These are phyloP conservation scores for Trichoderma endophyticum DNA, from an alignment of 2,329 filamentous ascomycete species.

Conservation along the genomic window DNA sequence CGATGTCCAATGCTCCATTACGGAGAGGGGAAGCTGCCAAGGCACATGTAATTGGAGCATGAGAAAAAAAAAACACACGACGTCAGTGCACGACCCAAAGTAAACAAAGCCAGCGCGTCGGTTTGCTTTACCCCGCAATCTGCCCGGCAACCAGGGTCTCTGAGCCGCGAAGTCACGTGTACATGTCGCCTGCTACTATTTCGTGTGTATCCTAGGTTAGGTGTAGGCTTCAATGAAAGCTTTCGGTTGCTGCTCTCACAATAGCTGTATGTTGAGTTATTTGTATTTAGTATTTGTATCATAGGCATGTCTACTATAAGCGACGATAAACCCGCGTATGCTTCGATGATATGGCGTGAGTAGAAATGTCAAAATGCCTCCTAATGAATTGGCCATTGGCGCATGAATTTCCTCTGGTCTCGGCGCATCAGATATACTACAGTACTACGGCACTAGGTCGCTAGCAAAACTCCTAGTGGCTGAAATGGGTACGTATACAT, in stretches of 20 bases:
- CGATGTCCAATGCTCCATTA: constrained; percentile 4
- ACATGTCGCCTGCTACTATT: too few species aligned
- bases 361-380: not conserved
- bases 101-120: constrained; percentile 26
- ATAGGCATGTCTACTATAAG: not conserved
- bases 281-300: not conserved
- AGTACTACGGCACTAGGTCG: not conserved
- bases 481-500: not conserved
- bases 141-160: constrained; percentile 20
- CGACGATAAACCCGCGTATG: not conserved
- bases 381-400: not conserved
- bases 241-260: not conserved
- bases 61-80: not conserved
- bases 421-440: not conserved
- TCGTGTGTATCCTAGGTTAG: not conserved
- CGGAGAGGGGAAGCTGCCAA: not conserved
- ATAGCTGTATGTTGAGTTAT: not conserved
- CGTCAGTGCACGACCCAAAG: constrained; percentile 17
- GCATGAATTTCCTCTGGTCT: not conserved
- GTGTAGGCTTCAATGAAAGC: not conserved
- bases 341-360: not conserved
- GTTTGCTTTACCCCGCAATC: constrained; percentile 7
- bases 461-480: not conserved
- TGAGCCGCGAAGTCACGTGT: constrained; percentile 24
- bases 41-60: not conserved